These are phyloP conservation scores for Candida mattraensis DNA, from an alignment of 805 yeast species.

Conservation along the genomic window DNA sequence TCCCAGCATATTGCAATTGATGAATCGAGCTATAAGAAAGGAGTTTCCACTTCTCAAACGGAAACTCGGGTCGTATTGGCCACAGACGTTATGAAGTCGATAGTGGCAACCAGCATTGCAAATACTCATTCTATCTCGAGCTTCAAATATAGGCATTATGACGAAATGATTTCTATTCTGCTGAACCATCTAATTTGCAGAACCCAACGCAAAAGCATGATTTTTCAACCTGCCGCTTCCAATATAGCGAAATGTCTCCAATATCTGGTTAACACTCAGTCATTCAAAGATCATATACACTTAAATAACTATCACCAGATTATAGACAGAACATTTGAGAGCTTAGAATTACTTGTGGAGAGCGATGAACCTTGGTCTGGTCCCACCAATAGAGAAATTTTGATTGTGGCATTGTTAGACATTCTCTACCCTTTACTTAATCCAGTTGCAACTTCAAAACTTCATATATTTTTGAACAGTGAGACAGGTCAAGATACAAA, in stretches of 20 bases:
- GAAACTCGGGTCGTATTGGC: conserved; percentile 26
- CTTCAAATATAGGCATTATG: conserved; percentile 30
- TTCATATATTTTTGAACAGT: conserved; percentile 13
- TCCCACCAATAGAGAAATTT: conserved; percentile 19
- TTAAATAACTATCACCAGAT: conserved; percentile 18
- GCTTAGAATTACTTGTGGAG: conserved; percentile 16
- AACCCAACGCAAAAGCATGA: conserved; percentile 1
- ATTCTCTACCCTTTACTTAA: conserved; percentile 18
- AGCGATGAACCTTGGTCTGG: not conserved
- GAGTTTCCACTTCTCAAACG: conserved; percentile 21
- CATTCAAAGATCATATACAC: conserved; percentile 29
- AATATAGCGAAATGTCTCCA: conserved; percentile 31
- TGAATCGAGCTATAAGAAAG: conserved; percentile 20
- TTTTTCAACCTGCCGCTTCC: conserved; percentile 32
- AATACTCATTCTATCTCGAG: conserved; percentile 13
- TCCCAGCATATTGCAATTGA: conserved; percentile 24
- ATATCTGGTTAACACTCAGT: conserved; percentile 24
- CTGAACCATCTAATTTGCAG: conserved; percentile 18
- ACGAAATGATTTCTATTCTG: conserved; percentile 22
- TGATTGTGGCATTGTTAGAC: conserved; percentile 22
- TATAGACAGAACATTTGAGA: conserved; percentile 14
- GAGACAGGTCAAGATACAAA: conserved; percentile 3
- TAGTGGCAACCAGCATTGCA: conserved; percentile 17
- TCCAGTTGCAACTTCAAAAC: conserved; percentile 21
- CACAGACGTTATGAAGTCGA: conserved; percentile 20